A percentile compares a stretch with the other conserved stretches of the same genome.
phyloP scores from a whole-genome alignment of 2,329 filamentous ascomycete species.

The Penicillium verrucosum region DNA sequence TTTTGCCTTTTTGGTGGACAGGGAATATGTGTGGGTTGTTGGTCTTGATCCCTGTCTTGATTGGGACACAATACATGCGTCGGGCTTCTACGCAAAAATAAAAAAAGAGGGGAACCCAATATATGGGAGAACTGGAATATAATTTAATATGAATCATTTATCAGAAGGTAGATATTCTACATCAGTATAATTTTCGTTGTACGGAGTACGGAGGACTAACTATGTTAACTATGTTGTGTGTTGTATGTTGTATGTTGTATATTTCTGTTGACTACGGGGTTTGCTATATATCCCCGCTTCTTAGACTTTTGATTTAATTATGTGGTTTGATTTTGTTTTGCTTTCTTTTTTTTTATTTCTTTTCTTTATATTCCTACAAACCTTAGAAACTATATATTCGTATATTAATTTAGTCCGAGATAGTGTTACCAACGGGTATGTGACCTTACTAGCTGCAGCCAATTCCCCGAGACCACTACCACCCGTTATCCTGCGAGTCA shows the following conservation, averaged over 20 bases:
- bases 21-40: background rate
- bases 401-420: background rate
- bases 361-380: background rate
- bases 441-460: background rate
- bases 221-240: too few relatives aligned
- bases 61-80: slow-evolving; percentile 11
- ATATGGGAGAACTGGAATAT: background rate
- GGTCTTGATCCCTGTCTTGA: slow-evolving; percentile 5
- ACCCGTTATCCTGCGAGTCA: slow-evolving; percentile 5
- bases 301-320: background rate
- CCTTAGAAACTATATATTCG: background rate
- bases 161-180: too few relatives aligned
- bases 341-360: background rate
- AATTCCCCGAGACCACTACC: background rate
- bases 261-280: background rate
- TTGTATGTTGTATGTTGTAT: too few relatives aligned
- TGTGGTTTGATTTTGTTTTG: background rate
- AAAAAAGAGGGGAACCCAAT: slow-evolving; percentile 1
- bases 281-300: background rate
- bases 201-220: too few relatives aligned
- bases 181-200: too few relatives aligned
- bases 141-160: background rate
- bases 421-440: background rate
- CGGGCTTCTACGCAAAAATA: slow-evolving; percentile 5
- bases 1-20: background rate